Evolutionary conservation across 805 yeast genomes (phyloP), one percentile per base, ranked within the genome.

Genomic region (Candida michaelii): DNA sequence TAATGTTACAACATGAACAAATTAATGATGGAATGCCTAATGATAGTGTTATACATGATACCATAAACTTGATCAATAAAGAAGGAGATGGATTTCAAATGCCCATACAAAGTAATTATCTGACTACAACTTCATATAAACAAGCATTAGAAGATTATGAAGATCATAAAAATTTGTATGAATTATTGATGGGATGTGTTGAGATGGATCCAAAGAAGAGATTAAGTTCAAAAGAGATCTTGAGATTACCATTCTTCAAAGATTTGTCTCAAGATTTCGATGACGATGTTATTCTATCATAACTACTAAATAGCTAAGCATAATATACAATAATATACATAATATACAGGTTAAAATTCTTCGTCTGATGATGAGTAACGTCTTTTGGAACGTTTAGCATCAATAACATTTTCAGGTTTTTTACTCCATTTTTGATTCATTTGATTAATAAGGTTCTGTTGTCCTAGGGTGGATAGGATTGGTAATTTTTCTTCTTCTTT

Each of bases 11-110:
- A 7, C 48, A 56, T 31, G 88, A 82, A 53, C 63, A 64, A 43
- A 76, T 73, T 25, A 77, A 76, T 33, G 83, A 74, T 5, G 79
- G 89, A 2, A 63, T 85, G 36, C 89, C 91, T 2, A 72, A 67
- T 2, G 88, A 83, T 55, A 81, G 89, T 38, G 84, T 85, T n/a
- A 81, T 83, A 1, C 71, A 73, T 62, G 90, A 85, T 51, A 74
- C 87, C 0, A 62, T 82, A 34, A 63, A 66, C 29, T 77, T 77
- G 33, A 60, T 79, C 36, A 75, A 73, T 47, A 65, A 62, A 27
- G 60, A 59, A 39, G 77, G 74, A 1, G 64, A 59, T 39, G 51
- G 48, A 27, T 58, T 69, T 27, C 47, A 52, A 4, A 58, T 55
- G 43, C 68, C 71, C 3, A 23, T 30, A 5, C 21, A 15, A 8